Evolutionary conservation across 1,284 basidiomycete genomes (phyloP), one percentile per base, ranked within the genome.

Genomic region (Earliella scabrosa): DNA sequence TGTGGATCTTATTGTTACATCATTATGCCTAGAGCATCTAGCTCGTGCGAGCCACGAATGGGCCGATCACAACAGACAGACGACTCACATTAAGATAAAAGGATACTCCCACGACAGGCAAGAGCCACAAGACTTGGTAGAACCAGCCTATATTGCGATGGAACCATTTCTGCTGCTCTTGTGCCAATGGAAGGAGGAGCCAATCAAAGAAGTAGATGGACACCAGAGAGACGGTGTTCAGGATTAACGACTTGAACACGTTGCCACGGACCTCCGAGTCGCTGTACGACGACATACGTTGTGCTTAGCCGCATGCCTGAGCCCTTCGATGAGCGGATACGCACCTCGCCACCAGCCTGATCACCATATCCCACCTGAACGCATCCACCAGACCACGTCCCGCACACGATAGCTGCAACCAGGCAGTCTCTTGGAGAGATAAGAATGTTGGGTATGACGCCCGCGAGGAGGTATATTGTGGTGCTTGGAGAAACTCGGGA

Each of bases 151-250:
- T 76, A 64, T 90, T 89, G 20, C 83, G 75, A 66, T 86, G 85
- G 29, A 90, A 69, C 86, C 86, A 90, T 60, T 78, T 82, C 62
- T 81, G 81, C 59, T 83, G 80, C 60, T 80, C 78, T 44, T 75
- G 77, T 3, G 88, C 82, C n/a, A 91, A 77, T 4, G 90, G 89
- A 20, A 82, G 77, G n/a, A 92, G 75, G 16, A 92, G 68, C 36
- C 87, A 68, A 65, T 92, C 88, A 68, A 91, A 90, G 14, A 81
- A 75, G 67, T 86, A 90, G 56, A 92, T 85, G 11, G 87, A 90
- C 16, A 80, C 70, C 52, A 93, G 71, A 0, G 88, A 88, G 21
- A 92, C 73, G 5, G 75, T 71, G 67, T 93, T 93, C 49, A 92
- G 77, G 10, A 90, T 72, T 16, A 88, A 67, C 1, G 87, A 90